phyloP scores from a whole-genome alignment of 371 early-diverging fungal species.

The Batkoa obscura region DNA sequence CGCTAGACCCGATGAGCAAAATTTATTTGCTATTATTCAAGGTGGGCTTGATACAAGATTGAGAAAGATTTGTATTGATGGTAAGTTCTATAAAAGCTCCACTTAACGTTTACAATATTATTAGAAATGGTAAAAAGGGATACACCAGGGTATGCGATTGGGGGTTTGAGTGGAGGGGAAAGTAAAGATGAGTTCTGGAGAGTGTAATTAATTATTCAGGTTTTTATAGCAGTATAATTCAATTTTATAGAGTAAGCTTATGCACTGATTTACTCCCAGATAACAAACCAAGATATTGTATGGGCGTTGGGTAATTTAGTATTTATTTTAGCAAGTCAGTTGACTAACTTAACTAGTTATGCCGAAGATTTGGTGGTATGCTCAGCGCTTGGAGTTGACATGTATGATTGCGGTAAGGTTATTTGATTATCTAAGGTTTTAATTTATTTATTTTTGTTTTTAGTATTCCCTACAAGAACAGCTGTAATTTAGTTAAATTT shows the following conservation, averaged over 20 bases:
- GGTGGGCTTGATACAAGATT: conserved; percentile 70
- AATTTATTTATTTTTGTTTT: neutral
- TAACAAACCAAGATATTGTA: conserved; percentile 84
- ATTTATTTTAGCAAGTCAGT: neutral
- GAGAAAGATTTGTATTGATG: conserved; percentile 51
- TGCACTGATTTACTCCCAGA: conserved; percentile 74
- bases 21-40: conserved; percentile 91
- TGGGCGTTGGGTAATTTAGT: conserved; percentile 76
- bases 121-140: conserved; percentile 71
- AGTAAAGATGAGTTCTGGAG: conserved; percentile 84
- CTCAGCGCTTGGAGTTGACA: conserved; percentile 85
- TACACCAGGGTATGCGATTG: conserved; percentile 86
- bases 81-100: conserved; percentile 2
- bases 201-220: conserved; percentile 20
- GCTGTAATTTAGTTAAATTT: conserved; percentile 30
- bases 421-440: neutral
- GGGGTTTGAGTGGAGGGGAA: conserved; percentile 91
- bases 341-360: conserved; percentile 38
- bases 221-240: too few species aligned
- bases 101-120: neutral
- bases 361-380: conserved; percentile 88
- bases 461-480: conserved; percentile 89
- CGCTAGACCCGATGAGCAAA: conserved; percentile 51
- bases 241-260: conserved; percentile 31
- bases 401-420: conserved; percentile 66